These are phyloP conservation scores for Ottelia alismoides DNA, from an alignment of 106 monocot species.

Conservation along the genomic window DNA sequence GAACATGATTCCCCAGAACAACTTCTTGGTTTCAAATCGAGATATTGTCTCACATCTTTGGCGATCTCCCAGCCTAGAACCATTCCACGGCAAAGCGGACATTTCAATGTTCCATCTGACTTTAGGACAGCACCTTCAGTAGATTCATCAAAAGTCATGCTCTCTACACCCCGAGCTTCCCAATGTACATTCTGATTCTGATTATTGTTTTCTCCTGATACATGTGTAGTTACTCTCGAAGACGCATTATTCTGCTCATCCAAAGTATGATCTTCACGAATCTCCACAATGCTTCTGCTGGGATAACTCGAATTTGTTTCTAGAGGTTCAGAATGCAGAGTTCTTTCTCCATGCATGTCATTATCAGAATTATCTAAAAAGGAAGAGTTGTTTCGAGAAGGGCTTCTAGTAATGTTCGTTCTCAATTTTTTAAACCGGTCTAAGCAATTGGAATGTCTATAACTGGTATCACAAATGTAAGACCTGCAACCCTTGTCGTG, in stretches of 20 bases:
- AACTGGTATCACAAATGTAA: too few relatives aligned
- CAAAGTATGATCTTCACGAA: conserved; percentile 6
- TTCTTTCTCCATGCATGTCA: not conserved
- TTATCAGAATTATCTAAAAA: not conserved
- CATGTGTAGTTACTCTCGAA: not conserved
- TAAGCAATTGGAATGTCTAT: too few relatives aligned
- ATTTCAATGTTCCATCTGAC: conserved; percentile 24
- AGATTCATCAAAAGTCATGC: conserved; percentile 8
- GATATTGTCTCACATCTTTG: conserved; percentile 57
- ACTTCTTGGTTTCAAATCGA: conserved; percentile 46
- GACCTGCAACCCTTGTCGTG: too few relatives aligned
- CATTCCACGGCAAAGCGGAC: conserved; percentile 73
- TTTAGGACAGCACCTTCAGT: conserved; percentile 3
- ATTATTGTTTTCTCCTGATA: conserved; percentile 12
- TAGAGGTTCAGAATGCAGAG: conserved; percentile 3
- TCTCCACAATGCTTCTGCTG: conserved; percentile 5
- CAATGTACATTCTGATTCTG: conserved; percentile 4
- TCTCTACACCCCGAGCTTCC: conserved; percentile 12
- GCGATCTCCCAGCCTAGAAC: conserved; percentile 51
- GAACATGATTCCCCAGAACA: conserved; percentile 71
- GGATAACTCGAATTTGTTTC: not conserved
- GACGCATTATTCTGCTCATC: conserved; percentile 6
- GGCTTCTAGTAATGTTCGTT: not conserved
- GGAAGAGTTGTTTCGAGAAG: conserved; percentile 8
- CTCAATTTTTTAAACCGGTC: conserved; percentile 40